A percentile compares a stretch with the other conserved stretches of the same genome.
These are phyloP conservation scores for Ceratobasidium sp. DNA, from an alignment of 1,284 basidiomycete species.

Conservation along the genomic window DNA sequence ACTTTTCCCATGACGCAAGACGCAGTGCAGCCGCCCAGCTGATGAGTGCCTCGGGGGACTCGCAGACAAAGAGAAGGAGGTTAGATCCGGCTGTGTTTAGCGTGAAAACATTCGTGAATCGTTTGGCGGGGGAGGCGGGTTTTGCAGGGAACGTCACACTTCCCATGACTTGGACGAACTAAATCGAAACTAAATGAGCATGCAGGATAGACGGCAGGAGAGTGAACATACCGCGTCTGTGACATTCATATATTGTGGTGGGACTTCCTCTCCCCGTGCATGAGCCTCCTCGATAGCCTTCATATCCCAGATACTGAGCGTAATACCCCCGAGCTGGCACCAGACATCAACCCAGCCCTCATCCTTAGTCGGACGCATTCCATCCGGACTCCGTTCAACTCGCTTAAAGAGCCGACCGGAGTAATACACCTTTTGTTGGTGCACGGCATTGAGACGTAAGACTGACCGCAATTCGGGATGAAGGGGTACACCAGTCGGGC, in stretches of 20 bases:
- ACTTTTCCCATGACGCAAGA: conserved; percentile 94
- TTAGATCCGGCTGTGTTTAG: conserved; percentile 96
- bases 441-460: conserved; percentile 74
- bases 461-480: conserved; percentile 85
- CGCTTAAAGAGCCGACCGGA: conserved; percentile 81
- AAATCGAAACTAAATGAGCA: conserved; percentile 54
- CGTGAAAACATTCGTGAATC: conserved; percentile 85
- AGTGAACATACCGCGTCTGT: conserved; percentile 81
- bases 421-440: conserved; percentile 83
- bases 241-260: conserved; percentile 87
- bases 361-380: conserved; percentile 76
- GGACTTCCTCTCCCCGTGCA: conserved; percentile 82
- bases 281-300: conserved; percentile 84
- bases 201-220: background rate
- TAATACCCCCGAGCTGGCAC: conserved; percentile 94
- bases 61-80: conserved; percentile 89
- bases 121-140: conserved; percentile 63
- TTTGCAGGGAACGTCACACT: conserved; percentile 74
- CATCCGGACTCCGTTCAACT: conserved; percentile 80
- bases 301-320: conserved; percentile 93
- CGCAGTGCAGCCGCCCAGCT: conserved; percentile 94
- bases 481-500: conserved; percentile 54
- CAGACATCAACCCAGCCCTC: conserved; percentile 90
- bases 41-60: conserved; percentile 74
- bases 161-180: conserved; percentile 81